A percentile compares a stretch with the other conserved stretches of the same genome.
phyloP scores from a whole-genome alignment of 129 eudicot species.

The Tagetes patula region DNA sequence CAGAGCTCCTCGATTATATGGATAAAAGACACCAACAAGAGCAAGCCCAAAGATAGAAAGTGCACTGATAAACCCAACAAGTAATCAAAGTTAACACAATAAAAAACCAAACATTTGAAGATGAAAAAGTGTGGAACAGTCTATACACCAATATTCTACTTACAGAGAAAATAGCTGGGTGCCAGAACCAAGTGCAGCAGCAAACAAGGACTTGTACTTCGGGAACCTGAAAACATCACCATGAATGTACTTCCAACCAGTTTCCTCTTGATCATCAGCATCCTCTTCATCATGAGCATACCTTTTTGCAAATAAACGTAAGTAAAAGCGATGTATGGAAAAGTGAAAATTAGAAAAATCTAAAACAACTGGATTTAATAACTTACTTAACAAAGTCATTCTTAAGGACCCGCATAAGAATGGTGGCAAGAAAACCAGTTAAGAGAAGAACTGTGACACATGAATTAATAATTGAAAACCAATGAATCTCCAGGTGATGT shows the following conservation, averaged over 20 bases:
- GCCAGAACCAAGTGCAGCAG: constrained; percentile 83
- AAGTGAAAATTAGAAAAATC: background rate
- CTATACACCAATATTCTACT: constrained; percentile 27
- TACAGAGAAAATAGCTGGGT: constrained; percentile 75
- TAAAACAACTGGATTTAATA: background rate
- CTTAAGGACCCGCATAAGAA: constrained; percentile 78
- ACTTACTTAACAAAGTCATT: constrained; percentile 80
- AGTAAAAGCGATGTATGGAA: background rate
- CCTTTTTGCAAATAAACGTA: constrained; percentile 35
- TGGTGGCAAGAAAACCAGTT: constrained; percentile 75
- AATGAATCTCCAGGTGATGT: constrained; percentile 76
- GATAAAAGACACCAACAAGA: constrained; percentile 80
- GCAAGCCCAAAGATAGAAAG: constrained; percentile 58
- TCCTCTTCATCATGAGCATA: constrained; percentile 83
- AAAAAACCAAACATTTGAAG: background rate
- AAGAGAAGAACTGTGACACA: constrained; percentile 80
- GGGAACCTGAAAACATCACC: constrained; percentile 88
- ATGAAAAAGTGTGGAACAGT: constrained; percentile 11
- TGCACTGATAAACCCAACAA: constrained; percentile 39
- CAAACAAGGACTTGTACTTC: constrained; percentile 63
- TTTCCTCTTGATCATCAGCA: constrained; percentile 91
- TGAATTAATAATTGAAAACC: constrained; percentile 81
- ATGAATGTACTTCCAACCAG: constrained; percentile 87
- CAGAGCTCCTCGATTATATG: constrained; percentile 81
- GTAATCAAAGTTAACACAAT: background rate